These are phyloP conservation scores for Trichoderma asperellum DNA, from an alignment of 2,329 filamentous ascomycete genomes.

Conservation along the genomic window DNA sequence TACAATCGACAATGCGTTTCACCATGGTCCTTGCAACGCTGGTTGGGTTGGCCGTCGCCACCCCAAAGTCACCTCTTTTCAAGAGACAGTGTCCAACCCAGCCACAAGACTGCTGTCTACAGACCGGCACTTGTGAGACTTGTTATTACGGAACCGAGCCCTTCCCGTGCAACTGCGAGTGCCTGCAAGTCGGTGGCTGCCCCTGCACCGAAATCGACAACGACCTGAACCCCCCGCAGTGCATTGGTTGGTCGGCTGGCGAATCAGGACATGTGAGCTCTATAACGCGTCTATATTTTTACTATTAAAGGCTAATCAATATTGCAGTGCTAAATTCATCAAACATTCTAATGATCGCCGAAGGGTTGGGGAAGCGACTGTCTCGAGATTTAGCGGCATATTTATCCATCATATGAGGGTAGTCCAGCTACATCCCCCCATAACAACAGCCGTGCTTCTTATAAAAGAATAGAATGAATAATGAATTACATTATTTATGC, in stretches of 20 bases:
- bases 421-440: neutral
- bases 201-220: constrained; percentile 19
- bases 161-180: constrained; percentile 13
- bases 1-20: constrained; percentile 19
- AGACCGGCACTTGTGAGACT: constrained; percentile 14
- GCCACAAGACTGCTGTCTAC: constrained; percentile 6
- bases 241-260: neutral
- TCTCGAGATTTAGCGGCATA: neutral
- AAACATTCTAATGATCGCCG: neutral
- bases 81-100: constrained; percentile 19
- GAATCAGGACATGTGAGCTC: neutral
- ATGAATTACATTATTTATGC: neutral
- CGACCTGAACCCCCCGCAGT: neutral
- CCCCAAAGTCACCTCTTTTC: constrained; percentile 16
- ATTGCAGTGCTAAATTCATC: neutral
- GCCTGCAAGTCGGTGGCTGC: neutral
- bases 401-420: neutral
- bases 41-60: constrained; percentile 14
- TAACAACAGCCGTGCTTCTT: neutral
- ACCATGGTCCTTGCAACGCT: constrained; percentile 7
- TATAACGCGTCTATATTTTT: neutral
- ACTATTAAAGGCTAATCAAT: neutral
- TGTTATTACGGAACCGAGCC: constrained; percentile 15
- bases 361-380: neutral
- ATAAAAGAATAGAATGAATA: neutral